These are phyloP conservation scores for Leptographium procerum DNA, from an alignment of 2,329 filamentous ascomycete species.

Conservation along the genomic window DNA sequence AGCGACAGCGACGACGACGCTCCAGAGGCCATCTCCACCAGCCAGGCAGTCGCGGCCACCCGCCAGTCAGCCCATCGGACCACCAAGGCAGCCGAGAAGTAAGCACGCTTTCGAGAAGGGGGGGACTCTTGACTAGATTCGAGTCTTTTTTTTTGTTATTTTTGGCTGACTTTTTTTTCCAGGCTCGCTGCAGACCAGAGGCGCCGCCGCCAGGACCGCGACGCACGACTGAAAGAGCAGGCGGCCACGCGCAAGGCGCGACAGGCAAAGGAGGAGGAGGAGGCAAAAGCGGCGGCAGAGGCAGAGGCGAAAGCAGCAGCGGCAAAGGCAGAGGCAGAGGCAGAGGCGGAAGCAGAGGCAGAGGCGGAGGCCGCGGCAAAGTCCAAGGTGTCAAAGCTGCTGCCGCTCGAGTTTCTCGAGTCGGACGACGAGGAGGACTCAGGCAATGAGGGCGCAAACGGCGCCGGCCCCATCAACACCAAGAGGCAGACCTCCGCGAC, in stretches of 20 bases:
- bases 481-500: not conserved
- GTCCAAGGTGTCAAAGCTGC: conserved; percentile 29
- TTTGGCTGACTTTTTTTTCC: not conserved
- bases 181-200: conserved; percentile 41
- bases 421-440: conserved; percentile 30
- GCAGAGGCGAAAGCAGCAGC: conserved; percentile 11
- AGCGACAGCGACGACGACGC: conserved; percentile 29
- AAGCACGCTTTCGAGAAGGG: conserved; percentile 19
- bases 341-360: conserved; percentile 14
- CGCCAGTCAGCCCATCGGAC: conserved; percentile 34
- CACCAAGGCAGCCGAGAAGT: conserved; percentile 41
- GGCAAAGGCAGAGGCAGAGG: conserved; percentile 10
- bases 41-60: conserved; percentile 33
- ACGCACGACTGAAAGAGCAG: conserved; percentile 43
- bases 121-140: no score
- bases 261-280: conserved; percentile 13
- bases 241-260: conserved; percentile 34
- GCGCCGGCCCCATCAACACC: not conserved
- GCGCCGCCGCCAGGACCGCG: conserved; percentile 43
- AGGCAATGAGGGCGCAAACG: conserved; percentile 11
- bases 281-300: not conserved
- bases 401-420: conserved; percentile 44
- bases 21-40: conserved; percentile 47
- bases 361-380: conserved; percentile 12
- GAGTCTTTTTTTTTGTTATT: conserved; percentile 2